Conservation (phyloP, 306 rosid species). For the Styphnolobium japonicum region DNA sequence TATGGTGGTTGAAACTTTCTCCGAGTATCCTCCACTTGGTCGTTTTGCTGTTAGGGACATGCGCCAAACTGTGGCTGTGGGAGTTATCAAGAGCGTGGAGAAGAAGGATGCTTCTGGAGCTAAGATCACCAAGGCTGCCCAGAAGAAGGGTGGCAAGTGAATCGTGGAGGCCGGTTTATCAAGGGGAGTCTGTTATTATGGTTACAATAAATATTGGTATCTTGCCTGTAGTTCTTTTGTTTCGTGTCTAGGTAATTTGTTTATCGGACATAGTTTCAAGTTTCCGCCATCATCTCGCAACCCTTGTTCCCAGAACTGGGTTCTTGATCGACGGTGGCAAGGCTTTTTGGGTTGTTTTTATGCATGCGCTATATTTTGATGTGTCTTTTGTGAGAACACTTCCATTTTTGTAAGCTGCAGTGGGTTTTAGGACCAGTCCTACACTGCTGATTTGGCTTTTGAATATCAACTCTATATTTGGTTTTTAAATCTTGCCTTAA, state of each 20-base stretch:
- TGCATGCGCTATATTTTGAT: neutral
- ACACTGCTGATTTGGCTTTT: neutral
- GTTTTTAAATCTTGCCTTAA: neutral
- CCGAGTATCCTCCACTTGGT: conserved; percentile 57
- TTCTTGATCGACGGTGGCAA: conserved; percentile 55
- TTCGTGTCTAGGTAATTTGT: neutral
- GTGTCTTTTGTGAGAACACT: neutral
- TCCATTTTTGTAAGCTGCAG: neutral
- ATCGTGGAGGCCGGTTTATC: conserved; percentile 21
- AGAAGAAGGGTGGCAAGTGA: conserved; percentile 53
- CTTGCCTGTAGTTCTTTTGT: neutral
- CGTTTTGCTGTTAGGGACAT: conserved; percentile 64
- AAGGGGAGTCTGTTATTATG: neutral
- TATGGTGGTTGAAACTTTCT: conserved; percentile 67
- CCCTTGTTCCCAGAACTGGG: conserved; percentile 49
- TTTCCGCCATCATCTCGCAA: conserved; percentile 25
- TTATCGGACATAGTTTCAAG: neutral
- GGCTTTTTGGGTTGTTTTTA: neutral
- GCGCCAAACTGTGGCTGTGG: conserved; percentile 67
- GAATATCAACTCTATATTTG: neutral
- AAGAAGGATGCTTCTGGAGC: conserved; percentile 62
- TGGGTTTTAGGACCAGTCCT: neutral
- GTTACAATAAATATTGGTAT: conserved; percentile 29
- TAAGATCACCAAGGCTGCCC: conserved; percentile 58
- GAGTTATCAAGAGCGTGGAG: conserved; percentile 60